Evolutionary conservation across 768 basidiomycete genomes (phyloP).

Genomic region (Russula dissimulans): DNA sequence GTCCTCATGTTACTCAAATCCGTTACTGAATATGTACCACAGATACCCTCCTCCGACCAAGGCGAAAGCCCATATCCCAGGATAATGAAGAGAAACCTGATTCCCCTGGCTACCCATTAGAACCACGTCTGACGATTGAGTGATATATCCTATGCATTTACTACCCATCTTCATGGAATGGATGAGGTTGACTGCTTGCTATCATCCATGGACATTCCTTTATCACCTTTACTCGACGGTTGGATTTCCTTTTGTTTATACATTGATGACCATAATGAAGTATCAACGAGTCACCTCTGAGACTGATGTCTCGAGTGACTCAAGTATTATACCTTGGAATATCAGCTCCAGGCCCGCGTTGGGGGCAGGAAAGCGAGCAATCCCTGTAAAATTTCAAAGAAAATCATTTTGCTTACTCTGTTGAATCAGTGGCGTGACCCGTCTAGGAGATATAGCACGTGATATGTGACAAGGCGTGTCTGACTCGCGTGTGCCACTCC

Average conservation of each 20-base stretch:
- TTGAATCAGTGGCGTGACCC: too few species aligned
- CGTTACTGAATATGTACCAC: neutral
- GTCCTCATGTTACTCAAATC: neutral
- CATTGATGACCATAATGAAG: neutral
- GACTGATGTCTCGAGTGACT: too few species aligned
- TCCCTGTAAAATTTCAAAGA: too few species aligned
- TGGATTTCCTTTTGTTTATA: neutral
- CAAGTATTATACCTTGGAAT: too few species aligned
- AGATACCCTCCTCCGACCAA: constrained; percentile 15
- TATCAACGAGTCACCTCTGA: too few species aligned
- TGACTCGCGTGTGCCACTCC: neutral
- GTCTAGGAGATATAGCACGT: neutral
- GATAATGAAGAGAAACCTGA: constrained; percentile 35
- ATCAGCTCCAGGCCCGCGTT: too few species aligned
- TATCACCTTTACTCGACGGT: neutral
- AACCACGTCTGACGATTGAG: constrained; percentile 70
- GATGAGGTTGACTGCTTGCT: neutral
- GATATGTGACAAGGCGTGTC: neutral
- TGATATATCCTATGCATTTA: constrained; percentile 24
- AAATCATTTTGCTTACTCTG: too few species aligned
- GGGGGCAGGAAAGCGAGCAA: too few species aligned
- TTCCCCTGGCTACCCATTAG: constrained; percentile 45
- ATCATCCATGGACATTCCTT: neutral
- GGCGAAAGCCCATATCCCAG: constrained; percentile 11
- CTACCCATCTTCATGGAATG: neutral